Evolutionary conservation across 2,329 filamentous ascomycete genomes (phyloP), one percentile per base, ranked within the genome.

Genomic region (Xylariaceae sp.): DNA sequence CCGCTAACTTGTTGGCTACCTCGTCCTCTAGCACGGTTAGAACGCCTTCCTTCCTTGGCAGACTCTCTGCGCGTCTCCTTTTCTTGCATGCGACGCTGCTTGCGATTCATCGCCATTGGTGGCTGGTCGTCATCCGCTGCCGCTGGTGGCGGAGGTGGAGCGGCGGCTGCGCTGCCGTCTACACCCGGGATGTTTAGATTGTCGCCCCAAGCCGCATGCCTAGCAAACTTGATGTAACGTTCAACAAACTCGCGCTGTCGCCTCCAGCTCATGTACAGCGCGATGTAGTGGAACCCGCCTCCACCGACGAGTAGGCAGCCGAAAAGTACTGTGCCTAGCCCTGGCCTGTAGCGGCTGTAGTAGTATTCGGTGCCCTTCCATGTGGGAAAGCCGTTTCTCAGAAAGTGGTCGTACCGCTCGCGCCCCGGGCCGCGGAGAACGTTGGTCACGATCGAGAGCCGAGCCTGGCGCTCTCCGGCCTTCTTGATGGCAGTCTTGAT

Each of bases 311-410:
- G 71, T 73, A 97, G 91, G 33, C 96, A 76, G 41, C 93, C 92
- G 21, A 87, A 57, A 45, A 97, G 73, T 39, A 96, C 94, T 11
- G 89, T 89, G 54, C 91, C 91, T 37, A 97, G 78, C 7, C 94
- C 94, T 1, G 94, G 94, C 16, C 94, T 85, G 81, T 93, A 97
- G 53, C 94, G 87, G 66, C 86, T 86, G 78, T 99, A 99, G 81
- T 97, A 99, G 82, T 99, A 99, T 58, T 94, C 93, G 37, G 93
- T 97, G 53, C 94, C 94, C 77, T 93, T 92, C 94, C 94, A 99
- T 50, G 84, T 85, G 26, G 94, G 94, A 77, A 99, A 99, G 57
- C 94, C 94, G 73, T 97, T 92, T 71, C 79, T 77, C 56, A 97
- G 75, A 77, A 97, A 99, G 73, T 97, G 88, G 72, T 99, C 93